Evolutionary conservation across 2,329 filamentous ascomycete species (phyloP).

Genomic region (Ophiosphaerella herpotricha): DNA sequence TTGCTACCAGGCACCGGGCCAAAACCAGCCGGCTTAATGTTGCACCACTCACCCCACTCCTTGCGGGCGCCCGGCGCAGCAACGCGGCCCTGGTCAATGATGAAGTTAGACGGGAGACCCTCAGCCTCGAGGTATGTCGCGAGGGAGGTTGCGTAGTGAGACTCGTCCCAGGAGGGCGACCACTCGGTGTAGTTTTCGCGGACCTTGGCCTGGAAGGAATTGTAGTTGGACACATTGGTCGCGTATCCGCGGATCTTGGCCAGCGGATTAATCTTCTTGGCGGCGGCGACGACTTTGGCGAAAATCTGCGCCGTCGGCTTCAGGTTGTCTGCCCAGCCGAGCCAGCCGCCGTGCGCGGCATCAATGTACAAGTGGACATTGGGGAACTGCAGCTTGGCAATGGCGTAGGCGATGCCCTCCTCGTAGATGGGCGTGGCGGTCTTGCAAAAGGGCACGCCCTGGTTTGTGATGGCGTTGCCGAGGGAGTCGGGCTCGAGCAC

Average conservation of each 20-base stretch:
- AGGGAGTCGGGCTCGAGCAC: conserved; percentile 35
- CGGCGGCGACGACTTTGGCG: conserved; percentile 26
- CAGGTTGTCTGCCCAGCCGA: conserved; percentile 37
- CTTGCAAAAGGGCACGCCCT: conserved; percentile 25
- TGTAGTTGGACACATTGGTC: conserved; percentile 38
- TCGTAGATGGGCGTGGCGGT: conserved; percentile 33
- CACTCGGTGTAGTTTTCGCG: conserved; percentile 32
- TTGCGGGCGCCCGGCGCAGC: conserved; percentile 25
- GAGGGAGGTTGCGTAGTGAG: conserved; percentile 28
- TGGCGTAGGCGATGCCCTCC: conserved; percentile 35
- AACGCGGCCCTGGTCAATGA: conserved; percentile 35
- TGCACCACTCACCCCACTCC: conserved; percentile 40
- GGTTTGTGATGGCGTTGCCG: conserved; percentile 37
- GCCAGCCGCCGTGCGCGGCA: conserved; percentile 37
- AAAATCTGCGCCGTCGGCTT: conserved; percentile 31
- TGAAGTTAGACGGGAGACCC: conserved; percentile 32
- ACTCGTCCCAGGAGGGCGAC: conserved; percentile 31
- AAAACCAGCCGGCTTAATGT: conserved; percentile 30
- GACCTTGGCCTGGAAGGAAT: conserved; percentile 28
- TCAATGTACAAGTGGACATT: conserved; percentile 37
- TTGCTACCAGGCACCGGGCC: conserved; percentile 20
- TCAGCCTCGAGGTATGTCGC: conserved; percentile 26
- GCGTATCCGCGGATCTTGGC: conserved; percentile 32
- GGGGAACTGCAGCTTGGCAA: conserved; percentile 32
- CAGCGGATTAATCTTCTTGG: conserved; percentile 25